Percentiles rank a stretch among this genome's conserved stretches.
These are phyloP conservation scores for Colletotrichum noveboracense DNA, from an alignment of 2,329 filamentous ascomycete species.

Conservation along the genomic window DNA sequence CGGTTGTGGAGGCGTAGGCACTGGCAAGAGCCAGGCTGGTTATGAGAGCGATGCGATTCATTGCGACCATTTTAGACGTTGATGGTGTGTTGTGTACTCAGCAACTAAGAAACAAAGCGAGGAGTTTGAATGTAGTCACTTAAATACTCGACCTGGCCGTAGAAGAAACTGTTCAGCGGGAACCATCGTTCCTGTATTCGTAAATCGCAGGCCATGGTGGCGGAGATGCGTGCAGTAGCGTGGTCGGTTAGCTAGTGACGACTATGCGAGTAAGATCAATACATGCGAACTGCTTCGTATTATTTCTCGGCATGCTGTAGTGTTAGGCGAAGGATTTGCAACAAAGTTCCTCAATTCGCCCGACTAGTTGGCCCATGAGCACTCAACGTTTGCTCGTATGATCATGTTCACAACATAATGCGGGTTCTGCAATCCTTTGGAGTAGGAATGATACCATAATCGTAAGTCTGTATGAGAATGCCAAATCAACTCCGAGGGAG, in stretches of 20 bases:
- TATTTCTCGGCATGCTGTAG: not conserved
- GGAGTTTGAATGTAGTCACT: not conserved
- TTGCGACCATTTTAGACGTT: not conserved
- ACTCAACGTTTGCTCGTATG: not conserved
- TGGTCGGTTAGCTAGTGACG: not conserved
- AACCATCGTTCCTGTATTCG: not conserved
- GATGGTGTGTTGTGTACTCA: not conserved
- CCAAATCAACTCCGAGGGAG: not conserved
- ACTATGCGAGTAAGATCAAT: not conserved
- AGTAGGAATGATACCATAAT: not conserved
- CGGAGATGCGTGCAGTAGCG: not conserved
- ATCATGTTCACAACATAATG: not conserved
- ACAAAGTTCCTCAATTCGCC: not conserved
- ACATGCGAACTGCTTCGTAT: not conserved
- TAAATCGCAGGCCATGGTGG: not conserved
- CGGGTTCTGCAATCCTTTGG: not conserved
- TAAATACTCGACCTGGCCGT: not conserved
- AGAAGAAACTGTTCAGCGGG: not conserved
- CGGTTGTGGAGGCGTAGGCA: not conserved
- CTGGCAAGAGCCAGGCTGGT: not conserved
- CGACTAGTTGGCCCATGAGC: not conserved
- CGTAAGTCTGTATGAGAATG: not conserved
- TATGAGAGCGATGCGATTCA: not conserved
- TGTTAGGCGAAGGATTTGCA: not conserved
- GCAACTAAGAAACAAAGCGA: not conserved